Percentiles rank a stretch among this genome's conserved stretches.
These are phyloP conservation scores for Alternaria angustiovoidea DNA, from an alignment of 2,329 filamentous ascomycete species.

Conservation along the genomic window DNA sequence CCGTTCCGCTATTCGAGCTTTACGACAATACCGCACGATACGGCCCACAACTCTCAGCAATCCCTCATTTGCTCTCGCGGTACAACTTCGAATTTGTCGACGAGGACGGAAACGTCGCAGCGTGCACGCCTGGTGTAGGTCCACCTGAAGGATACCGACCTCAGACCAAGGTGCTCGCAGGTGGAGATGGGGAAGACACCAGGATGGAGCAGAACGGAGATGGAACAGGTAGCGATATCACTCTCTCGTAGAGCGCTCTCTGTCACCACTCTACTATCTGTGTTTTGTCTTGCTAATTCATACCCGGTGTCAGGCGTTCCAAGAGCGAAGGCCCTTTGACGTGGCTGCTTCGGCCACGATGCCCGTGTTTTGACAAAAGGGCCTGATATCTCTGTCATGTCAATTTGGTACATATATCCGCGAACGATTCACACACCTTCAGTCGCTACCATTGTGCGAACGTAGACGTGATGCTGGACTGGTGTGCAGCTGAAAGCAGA, in stretches of 20 bases:
- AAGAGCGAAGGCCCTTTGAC: not conserved
- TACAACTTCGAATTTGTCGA: slow-evolving; percentile 99
- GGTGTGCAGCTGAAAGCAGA: not conserved
- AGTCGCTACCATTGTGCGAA: not conserved
- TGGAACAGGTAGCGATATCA: slow-evolving; percentile 44
- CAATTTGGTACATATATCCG: not conserved
- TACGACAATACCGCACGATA: slow-evolving; percentile 98
- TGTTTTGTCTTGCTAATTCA: slow-evolving; percentile 3
- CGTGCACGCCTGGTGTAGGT: slow-evolving; percentile 80
- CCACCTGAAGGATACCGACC: slow-evolving; percentile 51
- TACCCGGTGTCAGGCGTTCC: slow-evolving; percentile 10
- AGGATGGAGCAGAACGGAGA: slow-evolving; percentile 51
- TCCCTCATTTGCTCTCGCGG: slow-evolving; percentile 90
- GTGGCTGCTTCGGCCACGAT: not conserved
- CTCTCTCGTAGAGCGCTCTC: slow-evolving; percentile 34
- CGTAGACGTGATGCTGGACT: not conserved
- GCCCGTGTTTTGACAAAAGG: not conserved
- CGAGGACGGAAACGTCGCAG: slow-evolving; percentile 86
- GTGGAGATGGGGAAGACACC: slow-evolving; percentile 48
- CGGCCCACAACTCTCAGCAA: slow-evolving; percentile 93
- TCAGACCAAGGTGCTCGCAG: slow-evolving; percentile 49
- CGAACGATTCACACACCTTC: not conserved
- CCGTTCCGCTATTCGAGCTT: slow-evolving; percentile 94
- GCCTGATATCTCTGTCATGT: not conserved
- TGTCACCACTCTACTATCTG: not conserved